Evolutionary conservation across 352 stramenopile species (phyloP).

Genomic region (Globisporangium ultimum): DNA sequence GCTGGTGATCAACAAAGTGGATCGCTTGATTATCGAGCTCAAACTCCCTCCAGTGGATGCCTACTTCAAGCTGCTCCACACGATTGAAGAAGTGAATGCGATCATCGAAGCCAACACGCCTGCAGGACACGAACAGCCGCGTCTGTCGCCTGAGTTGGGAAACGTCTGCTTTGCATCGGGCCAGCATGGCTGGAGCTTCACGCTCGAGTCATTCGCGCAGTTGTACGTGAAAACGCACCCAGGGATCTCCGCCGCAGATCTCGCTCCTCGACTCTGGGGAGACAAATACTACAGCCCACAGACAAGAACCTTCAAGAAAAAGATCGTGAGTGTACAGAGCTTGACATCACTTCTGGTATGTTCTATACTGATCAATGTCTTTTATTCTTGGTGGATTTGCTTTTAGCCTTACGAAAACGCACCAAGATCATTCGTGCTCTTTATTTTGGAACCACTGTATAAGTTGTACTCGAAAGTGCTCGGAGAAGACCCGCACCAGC

Average conservation of each 20-base stretch:
- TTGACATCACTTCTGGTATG: not conserved
- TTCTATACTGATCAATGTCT: not conserved
- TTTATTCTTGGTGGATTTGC: conserved; percentile 7
- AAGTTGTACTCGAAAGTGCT: conserved; percentile 98
- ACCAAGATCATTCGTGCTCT: conserved; percentile 96
- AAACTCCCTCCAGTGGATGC: conserved; percentile 97
- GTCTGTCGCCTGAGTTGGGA: conserved; percentile 90
- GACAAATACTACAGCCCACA: conserved; percentile 96
- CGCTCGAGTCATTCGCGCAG: conserved; percentile 93
- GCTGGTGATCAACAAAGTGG: conserved; percentile 97
- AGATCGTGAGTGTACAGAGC: conserved; percentile 44
- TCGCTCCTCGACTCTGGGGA: conserved; percentile 95
- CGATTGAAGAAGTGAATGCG: conserved; percentile 97
- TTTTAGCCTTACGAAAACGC: conserved; percentile 76
- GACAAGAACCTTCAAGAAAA: conserved; percentile 91
- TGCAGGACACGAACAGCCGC: conserved; percentile 35
- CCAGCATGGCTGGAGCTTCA: conserved; percentile 97
- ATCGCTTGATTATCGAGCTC: conserved; percentile 98
- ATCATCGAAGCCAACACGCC: conserved; percentile 79
- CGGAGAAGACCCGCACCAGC: conserved; percentile 89
- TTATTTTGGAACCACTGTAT: conserved; percentile 98
- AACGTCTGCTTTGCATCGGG: conserved; percentile 98
- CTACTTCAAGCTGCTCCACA: conserved; percentile 98
- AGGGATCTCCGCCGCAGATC: conserved; percentile 72
- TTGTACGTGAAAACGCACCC: conserved; percentile 73